Conservation (phyloP, 176 grass and related monocot genomes). For the Oryza rufipogon region DNA sequence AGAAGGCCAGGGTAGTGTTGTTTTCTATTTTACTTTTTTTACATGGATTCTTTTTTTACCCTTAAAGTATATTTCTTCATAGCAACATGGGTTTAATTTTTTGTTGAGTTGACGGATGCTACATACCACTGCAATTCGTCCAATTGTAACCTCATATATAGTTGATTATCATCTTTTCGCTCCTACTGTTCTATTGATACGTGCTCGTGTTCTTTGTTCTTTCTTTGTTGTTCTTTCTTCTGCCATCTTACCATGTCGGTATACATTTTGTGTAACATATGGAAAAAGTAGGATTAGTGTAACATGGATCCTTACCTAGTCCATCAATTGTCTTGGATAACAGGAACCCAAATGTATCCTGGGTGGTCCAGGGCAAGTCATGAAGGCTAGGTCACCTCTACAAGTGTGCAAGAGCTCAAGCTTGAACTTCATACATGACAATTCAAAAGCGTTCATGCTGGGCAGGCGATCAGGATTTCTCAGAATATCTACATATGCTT, state of each 20-base stretch:
- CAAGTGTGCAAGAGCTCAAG: slow-evolving; percentile 49
- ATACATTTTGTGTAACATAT: slow-evolving; percentile 17
- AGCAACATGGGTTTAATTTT: neutral
- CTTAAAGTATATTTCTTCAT: neutral
- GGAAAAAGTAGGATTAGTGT: slow-evolving; percentile 2
- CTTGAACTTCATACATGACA: slow-evolving; percentile 33
- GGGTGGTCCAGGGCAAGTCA: slow-evolving; percentile 36
- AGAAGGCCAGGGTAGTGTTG: neutral
- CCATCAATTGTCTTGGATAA: slow-evolving; percentile 25
- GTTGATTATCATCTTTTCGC: neutral
- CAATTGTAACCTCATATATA: neutral
- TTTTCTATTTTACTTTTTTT: neutral
- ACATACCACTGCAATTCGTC: neutral
- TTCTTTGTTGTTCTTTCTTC: neutral
- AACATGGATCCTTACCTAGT: slow-evolving; percentile 16
- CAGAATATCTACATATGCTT: slow-evolving; percentile 26
- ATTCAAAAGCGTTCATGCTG: slow-evolving; percentile 44
- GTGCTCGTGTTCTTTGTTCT: too few species aligned
- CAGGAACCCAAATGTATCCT: slow-evolving; percentile 59
- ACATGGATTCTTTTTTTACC: neutral
- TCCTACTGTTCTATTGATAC: neutral
- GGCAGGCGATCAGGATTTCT: slow-evolving; percentile 42
- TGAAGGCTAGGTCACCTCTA: slow-evolving; percentile 44
- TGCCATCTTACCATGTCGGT: neutral
- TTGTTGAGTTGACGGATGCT: neutral